Evolutionary conservation across 805 yeast species (phyloP), one percentile per base, ranked within the genome.

Genomic region (Wickerhamiella azyma): DNA sequence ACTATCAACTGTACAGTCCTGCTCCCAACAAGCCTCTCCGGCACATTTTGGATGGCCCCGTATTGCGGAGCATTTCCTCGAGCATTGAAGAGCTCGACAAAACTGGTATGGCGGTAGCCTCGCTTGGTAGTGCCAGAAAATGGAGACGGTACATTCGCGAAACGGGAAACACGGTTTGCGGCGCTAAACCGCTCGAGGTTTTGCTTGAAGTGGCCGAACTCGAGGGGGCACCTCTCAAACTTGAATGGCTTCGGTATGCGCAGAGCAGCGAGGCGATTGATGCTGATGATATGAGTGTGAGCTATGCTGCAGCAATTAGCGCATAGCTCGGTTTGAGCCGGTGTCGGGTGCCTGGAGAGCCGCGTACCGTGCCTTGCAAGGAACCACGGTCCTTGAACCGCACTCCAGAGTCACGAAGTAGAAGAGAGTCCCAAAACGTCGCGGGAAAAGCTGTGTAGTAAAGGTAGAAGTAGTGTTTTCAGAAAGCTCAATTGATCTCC

Each of bases 91-190:
- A 62, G 18, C 62, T 92, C 49, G 98, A 89, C 62, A 72, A 65
- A 36, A 52, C 60, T 29, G 97, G 82, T 0, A 83, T 85, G 85
- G 62, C 67, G 9, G 64, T 79, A 2, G 67, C 81, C 0, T 61
- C 77, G 0, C 35, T 48, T 9, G 88, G 85, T 2, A 67, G 75
- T 2, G 74, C 77, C 45, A 55, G 58, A 1, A 63, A 63, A 7
- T 92, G 94, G 85, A 70, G 68, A 44, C 60, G 69, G 24, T 92
- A 92, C 58, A 74, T 92, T 4, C 63, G 64, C 5, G 53, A 52
- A 1, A 85, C 97, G 0, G 85, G 81, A 0, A 88, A 89, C 64
- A 92, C 98, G 0, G 81, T 92, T 14, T 92, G 98, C 63, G 98
- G 98, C 0, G 82, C 86, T 48, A 78, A 76, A 49, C 96, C 97